phyloP scores from a whole-genome alignment of 208 protist genomes.

The Naegleria gruberi region DNA sequence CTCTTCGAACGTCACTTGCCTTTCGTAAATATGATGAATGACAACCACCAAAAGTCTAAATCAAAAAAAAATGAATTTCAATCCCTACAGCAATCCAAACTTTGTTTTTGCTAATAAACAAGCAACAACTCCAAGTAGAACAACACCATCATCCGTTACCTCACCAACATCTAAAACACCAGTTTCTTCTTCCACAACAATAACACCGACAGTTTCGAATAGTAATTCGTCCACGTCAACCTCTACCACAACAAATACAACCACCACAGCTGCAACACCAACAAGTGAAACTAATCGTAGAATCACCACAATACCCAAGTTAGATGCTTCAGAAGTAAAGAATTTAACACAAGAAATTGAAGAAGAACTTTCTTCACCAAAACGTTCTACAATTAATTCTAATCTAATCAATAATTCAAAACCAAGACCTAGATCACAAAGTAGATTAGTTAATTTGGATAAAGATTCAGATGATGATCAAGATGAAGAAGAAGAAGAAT shows the following conservation, averaged over 20 bases:
- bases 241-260: neutral
- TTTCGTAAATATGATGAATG: too few relatives aligned
- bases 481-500: neutral
- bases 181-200: neutral
- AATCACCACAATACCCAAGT: neutral
- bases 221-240: neutral
- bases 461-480: neutral
- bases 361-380: too few relatives aligned
- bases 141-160: neutral
- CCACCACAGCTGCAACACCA: neutral
- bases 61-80: conserved; percentile 1
- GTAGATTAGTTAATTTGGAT: neutral
- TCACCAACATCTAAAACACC: neutral
- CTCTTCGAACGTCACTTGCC: too few relatives aligned
- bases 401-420: neutral
- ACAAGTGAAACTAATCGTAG: neutral
- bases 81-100: neutral
- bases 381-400: neutral
- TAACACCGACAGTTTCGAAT: neutral
- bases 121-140: too few relatives aligned
- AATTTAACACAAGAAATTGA: too few relatives aligned
- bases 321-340: too few relatives aligned
- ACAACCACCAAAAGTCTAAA: too few relatives aligned
- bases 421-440: neutral
- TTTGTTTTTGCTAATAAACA: too few relatives aligned